A percentile compares a stretch with the other conserved stretches of the same genome.
phyloP scores from a whole-genome alignment of 208 protist genomes.

The Wallacemonas sp. region DNA sequence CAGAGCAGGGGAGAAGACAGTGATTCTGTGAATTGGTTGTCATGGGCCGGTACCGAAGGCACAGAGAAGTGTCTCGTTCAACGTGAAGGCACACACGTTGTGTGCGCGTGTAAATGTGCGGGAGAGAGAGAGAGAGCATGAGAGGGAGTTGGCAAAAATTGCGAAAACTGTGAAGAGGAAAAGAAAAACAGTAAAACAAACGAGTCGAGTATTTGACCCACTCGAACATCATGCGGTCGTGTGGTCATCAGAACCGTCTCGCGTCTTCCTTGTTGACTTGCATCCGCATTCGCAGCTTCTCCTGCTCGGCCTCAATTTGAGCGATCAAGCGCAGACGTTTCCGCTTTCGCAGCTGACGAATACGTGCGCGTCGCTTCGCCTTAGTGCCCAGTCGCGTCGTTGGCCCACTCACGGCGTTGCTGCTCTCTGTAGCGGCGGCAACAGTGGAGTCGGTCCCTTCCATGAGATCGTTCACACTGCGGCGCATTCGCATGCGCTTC shows the following conservation, averaged over 20 bases:
- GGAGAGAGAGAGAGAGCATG: neutral
- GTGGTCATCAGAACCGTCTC: conserved; percentile 21
- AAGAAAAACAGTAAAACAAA: neutral
- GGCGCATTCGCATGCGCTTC: conserved; percentile 58
- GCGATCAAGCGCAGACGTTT: conserved; percentile 50
- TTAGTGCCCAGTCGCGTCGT: neutral
- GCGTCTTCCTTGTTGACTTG: conserved; percentile 50
- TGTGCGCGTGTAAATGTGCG: too few relatives aligned
- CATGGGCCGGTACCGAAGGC: too few relatives aligned
- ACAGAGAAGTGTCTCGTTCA: too few relatives aligned
- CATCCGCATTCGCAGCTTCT: conserved; percentile 63
- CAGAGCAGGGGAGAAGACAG: too few relatives aligned
- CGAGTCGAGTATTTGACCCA: too few relatives aligned
- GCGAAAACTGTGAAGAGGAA: neutral
- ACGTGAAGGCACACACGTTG: too few relatives aligned
- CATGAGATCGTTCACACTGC: conserved; percentile 39
- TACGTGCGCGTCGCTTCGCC: conserved; percentile 10
- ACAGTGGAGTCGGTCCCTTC: neutral
- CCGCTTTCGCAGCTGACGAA: conserved; percentile 18
- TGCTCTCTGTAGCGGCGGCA: neutral
- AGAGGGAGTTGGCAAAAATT: neutral
- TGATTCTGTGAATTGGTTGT: too few relatives aligned
- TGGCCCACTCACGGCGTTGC: neutral
- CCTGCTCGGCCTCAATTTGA: conserved; percentile 76
- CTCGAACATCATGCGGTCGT: too few relatives aligned